Evolutionary conservation across 768 basidiomycete species (phyloP).

Genomic region (Strobilomyces dryophilus): DNA sequence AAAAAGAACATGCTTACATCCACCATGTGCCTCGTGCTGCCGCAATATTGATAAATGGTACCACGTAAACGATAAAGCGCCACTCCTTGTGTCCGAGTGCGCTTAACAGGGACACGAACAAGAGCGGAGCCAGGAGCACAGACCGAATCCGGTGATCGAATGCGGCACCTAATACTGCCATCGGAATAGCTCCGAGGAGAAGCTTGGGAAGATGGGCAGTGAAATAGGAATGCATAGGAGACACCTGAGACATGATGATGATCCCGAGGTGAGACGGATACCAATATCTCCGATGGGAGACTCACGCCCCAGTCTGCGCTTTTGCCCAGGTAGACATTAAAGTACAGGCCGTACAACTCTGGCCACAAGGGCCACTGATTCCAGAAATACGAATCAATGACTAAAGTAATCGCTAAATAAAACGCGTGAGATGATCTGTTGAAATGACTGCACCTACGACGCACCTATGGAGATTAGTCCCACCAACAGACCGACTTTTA

Average conservation of each 20-base stretch:
- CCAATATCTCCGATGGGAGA: conserved; percentile 9
- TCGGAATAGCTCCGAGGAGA: conserved; percentile 58
- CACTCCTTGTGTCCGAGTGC: conserved; percentile 92
- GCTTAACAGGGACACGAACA: conserved; percentile 65
- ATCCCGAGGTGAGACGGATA: background rate
- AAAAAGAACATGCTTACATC: conserved; percentile 46
- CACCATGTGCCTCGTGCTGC: conserved; percentile 62
- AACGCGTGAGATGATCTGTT: background rate
- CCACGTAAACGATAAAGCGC: conserved; percentile 88
- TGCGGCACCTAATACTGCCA: conserved; percentile 51
- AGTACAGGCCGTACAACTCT: conserved; percentile 72
- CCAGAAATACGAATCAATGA: conserved; percentile 89
- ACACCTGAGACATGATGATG: conserved; percentile 43
- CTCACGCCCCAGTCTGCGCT: conserved; percentile 90
- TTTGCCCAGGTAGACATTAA: conserved; percentile 86
- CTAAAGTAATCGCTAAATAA: conserved; percentile 50
- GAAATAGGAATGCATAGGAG: conserved; percentile 67
- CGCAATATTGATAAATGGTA: conserved; percentile 77
- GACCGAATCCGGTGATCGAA: conserved; percentile 46
- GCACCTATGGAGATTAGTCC: conserved; percentile 51
- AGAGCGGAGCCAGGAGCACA: conserved; percentile 48
- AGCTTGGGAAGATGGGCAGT: conserved; percentile 71
- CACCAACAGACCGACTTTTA: conserved; percentile 48
- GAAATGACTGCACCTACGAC: conserved; percentile 7
- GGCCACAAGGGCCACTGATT: conserved; percentile 73